phyloP scores from a whole-genome alignment of 352 stramenopile species.

The Phytopythium vexans region DNA sequence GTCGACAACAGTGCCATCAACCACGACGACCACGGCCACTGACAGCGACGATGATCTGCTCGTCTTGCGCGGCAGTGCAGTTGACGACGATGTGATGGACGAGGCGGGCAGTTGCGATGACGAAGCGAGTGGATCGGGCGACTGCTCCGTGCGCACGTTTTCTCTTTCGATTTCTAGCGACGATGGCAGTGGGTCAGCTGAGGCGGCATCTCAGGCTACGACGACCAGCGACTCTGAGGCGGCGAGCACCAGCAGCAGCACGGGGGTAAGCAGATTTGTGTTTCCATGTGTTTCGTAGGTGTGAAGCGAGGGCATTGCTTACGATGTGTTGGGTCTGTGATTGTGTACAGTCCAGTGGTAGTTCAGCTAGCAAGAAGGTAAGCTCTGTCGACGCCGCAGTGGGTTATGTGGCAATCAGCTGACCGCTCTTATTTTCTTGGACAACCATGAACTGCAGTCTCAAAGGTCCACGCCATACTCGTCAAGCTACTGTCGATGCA shows the following conservation, averaged over 20 bases:
- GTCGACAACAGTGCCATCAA: too few species aligned
- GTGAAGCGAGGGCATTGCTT: not conserved
- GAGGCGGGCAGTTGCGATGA: constrained; percentile 3
- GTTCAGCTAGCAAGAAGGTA: too few species aligned
- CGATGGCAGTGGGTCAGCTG: not conserved
- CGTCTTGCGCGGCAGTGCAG: not conserved
- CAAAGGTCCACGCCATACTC: constrained; percentile 28
- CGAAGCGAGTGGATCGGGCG: not conserved
- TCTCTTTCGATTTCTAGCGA: constrained; percentile 1
- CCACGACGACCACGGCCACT: not conserved
- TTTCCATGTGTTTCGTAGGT: too few species aligned
- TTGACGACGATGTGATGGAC: not conserved
- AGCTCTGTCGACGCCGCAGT: too few species aligned
- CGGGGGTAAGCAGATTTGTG: not conserved
- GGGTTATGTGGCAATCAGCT: too few species aligned
- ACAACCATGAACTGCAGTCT: too few species aligned
- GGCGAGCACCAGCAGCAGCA: not conserved
- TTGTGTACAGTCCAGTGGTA: not conserved
- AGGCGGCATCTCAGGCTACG: not conserved
- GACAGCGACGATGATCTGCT: constrained; percentile 1
- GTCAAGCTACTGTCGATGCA: constrained; percentile 70
- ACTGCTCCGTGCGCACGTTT: not conserved
- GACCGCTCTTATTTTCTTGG: too few species aligned
- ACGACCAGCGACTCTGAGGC: not conserved
- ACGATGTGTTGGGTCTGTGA: not conserved